Percentiles rank a stretch among this genome's conserved stretches.
Evolutionary conservation across 2,329 filamentous ascomycete genomes (phyloP).

Genomic region (Ustulina deusta): DNA sequence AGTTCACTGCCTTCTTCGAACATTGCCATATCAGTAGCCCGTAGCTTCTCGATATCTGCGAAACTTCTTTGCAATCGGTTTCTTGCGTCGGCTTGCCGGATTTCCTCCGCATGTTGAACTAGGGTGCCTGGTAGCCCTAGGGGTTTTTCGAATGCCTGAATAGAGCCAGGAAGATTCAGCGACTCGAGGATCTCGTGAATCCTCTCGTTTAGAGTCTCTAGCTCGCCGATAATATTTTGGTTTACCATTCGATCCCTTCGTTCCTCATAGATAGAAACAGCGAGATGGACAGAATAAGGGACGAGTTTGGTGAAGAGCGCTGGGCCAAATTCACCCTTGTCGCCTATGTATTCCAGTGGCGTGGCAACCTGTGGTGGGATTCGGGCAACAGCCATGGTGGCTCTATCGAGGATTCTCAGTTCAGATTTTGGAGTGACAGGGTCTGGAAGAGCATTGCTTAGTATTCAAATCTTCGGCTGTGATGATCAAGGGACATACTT

Average conservation of each 20-base stretch:
- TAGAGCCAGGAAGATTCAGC: constrained; percentile 87
- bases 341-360: constrained; percentile 82
- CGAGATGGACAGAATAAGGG: constrained; percentile 94
- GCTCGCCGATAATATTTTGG: constrained; percentile 84
- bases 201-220: constrained; percentile 83
- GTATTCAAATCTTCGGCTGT: neutral
- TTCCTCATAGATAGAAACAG: constrained; percentile 94
- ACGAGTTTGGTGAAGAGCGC: constrained; percentile 92
- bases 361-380: constrained; percentile 85
- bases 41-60: constrained; percentile 90
- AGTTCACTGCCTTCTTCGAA: constrained; percentile 87
- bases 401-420: constrained; percentile 84
- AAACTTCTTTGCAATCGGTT: constrained; percentile 82
- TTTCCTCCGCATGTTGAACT: constrained; percentile 91
- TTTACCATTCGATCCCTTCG: constrained; percentile 91
- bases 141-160: constrained; percentile 95
- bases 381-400: constrained; percentile 85
- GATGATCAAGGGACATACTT: constrained; percentile 60
- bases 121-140: constrained; percentile 87
- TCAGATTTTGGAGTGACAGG: constrained; percentile 90
- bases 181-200: constrained; percentile 84
- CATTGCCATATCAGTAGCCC: constrained; percentile 78
- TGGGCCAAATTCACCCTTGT: constrained; percentile 82
- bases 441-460: constrained; percentile 59
- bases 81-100: constrained; percentile 89